phyloP scores from a whole-genome alignment of 768 basidiomycete genomes.

The Leucocoprinus birnbaumii region DNA sequence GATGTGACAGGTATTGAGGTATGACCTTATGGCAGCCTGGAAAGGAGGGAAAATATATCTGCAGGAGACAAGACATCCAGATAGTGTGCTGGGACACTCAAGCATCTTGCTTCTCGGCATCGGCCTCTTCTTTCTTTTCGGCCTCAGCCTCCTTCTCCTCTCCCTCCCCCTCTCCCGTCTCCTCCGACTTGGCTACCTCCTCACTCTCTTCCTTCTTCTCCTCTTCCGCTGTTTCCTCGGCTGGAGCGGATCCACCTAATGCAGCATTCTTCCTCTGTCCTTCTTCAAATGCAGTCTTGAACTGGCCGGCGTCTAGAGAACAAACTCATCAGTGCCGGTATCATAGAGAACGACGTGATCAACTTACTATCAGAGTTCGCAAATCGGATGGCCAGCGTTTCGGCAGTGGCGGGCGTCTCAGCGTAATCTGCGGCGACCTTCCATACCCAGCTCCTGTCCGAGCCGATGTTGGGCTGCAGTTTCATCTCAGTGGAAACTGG shows the following conservation, averaged over 20 bases:
- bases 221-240: slow-evolving; percentile 20
- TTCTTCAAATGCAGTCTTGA: slow-evolving; percentile 87
- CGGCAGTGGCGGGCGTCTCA: slow-evolving; percentile 84
- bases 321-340: slow-evolving; percentile 1
- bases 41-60: not conserved
- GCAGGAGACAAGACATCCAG: not conserved
- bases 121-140: slow-evolving; percentile 28
- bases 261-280: slow-evolving; percentile 71
- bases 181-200: slow-evolving; percentile 23
- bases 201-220: slow-evolving; percentile 26
- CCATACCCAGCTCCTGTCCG: slow-evolving; percentile 99
- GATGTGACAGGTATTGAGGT: slow-evolving; percentile 12
- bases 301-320: slow-evolving; percentile 70
- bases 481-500: slow-evolving; percentile 87
- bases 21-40: not conserved
- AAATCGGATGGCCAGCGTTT: slow-evolving; percentile 98
- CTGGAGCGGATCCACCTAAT: slow-evolving; percentile 25
- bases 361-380: slow-evolving; percentile 91
- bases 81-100: not conserved
- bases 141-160: slow-evolving; percentile 25
- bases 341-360: not conserved
- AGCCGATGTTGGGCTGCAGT: slow-evolving; percentile 96
- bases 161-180: slow-evolving; percentile 26
- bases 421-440: slow-evolving; percentile 95
- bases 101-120: slow-evolving; percentile 1